Percentiles rank a stretch among this genome's conserved stretches.
Conservation (phyloP, 768 basidiomycete genomes). For the Neoboletus brunneissimus region DNA sequence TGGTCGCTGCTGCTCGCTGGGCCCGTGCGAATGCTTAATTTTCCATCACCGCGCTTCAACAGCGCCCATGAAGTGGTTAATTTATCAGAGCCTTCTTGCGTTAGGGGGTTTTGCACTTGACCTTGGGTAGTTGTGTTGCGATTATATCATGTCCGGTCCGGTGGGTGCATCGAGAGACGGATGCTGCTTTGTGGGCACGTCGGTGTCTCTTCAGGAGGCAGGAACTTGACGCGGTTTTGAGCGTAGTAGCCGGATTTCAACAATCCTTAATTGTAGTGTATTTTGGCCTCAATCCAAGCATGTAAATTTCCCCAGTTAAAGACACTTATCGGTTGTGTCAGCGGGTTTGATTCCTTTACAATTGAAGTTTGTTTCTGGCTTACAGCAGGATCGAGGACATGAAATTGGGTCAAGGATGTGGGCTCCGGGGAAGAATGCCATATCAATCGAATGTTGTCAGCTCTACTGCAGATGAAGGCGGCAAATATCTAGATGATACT, state of each 20-base stretch:
- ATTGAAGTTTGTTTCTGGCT: no score
- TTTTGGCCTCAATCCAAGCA: constrained; percentile 10
- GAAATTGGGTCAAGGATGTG: neutral
- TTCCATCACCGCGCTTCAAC: constrained; percentile 76
- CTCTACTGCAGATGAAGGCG: neutral
- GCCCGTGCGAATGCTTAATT: constrained; percentile 78
- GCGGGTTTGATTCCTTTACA: neutral
- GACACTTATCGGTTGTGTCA: neutral
- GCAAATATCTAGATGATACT: neutral
- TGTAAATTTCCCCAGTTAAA: neutral
- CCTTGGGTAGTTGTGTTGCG: constrained; percentile 53
- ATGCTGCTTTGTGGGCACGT: constrained; percentile 25
- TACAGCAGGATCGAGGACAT: neutral
- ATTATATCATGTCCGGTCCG: constrained; percentile 25
- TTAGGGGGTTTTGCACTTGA: constrained; percentile 41
- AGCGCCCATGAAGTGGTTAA: constrained; percentile 75
- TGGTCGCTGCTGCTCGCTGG: constrained; percentile 92
- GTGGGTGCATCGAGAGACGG: constrained; percentile 16
- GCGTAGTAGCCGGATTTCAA: constrained; percentile 72
- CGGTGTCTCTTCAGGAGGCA: constrained; percentile 25
- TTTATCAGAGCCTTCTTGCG: constrained; percentile 39
- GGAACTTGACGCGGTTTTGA: constrained; percentile 32
- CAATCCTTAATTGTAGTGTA: constrained; percentile 54
- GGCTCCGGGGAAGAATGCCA: neutral
- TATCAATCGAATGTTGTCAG: neutral